Evolutionary conservation across 108 stramenopile species (phyloP).

Genomic region (Poteriospumella lacustris): DNA sequence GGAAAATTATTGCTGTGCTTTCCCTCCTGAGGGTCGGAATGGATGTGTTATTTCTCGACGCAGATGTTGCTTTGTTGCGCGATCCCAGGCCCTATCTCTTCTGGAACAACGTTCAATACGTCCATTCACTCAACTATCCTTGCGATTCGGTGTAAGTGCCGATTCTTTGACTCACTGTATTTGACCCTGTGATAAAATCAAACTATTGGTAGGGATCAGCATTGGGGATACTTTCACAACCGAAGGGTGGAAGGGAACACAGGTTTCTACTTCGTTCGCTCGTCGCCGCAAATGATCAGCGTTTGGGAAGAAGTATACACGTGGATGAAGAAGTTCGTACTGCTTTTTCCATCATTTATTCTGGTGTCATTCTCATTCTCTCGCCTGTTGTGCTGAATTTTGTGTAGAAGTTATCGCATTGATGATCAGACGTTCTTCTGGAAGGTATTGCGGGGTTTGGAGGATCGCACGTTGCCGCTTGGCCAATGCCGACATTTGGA

Average conservation of each 20-base stretch:
- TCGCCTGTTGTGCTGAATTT: no score
- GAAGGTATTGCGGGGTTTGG: background rate
- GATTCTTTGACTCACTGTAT: no score
- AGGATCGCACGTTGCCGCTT: background rate
- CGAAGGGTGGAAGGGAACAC: no score
- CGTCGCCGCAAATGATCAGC: background rate
- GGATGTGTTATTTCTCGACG: constrained; percentile 16
- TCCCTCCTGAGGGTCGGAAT: background rate
- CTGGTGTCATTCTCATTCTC: no score
- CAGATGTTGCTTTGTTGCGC: constrained; percentile 21
- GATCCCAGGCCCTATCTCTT: constrained; percentile 14
- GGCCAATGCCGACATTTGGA: constrained; percentile 5
- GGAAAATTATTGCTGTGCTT: constrained; percentile 10
- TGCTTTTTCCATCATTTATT: no score
- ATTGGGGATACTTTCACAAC: no score
- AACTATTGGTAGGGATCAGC: no score
- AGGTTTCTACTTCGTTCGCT: constrained; percentile 23
- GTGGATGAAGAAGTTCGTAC: no score
- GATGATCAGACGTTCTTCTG: constrained; percentile 29
- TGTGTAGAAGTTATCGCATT: no score
- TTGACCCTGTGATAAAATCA: no score
- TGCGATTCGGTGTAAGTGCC: no score
- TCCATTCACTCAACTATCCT: constrained; percentile 16
- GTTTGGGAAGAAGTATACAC: constrained; percentile 26
- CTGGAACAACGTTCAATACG: constrained; percentile 20